These are phyloP conservation scores for Harringtonia aguacate DNA, from an alignment of 2,329 filamentous ascomycete genomes.

Conservation along the genomic window DNA sequence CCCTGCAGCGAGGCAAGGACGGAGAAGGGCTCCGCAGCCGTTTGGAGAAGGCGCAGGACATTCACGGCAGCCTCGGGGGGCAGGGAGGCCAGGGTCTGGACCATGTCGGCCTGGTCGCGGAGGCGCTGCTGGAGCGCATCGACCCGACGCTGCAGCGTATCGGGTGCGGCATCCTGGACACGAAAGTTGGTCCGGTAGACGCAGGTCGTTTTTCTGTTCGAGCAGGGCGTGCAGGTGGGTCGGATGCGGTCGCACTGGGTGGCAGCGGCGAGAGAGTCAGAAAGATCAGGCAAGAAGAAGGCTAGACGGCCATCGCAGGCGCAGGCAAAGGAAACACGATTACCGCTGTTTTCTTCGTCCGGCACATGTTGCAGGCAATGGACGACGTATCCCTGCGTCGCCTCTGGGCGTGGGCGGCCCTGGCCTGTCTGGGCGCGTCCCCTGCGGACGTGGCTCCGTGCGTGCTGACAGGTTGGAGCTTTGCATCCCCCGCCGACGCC, in stretches of 20 bases:
- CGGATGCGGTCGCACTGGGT: conserved; percentile 3
- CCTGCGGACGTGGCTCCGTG: no score
- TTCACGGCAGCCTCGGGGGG: background rate
- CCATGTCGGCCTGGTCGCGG: background rate
- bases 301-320: no score
- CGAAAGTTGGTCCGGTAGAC: conserved; percentile 5
- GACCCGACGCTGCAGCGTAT: background rate
- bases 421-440: background rate
- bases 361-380: conserved; percentile 8
- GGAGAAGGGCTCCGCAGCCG: background rate
- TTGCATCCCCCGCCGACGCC: background rate
- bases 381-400: conserved; percentile 4
- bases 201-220: conserved; percentile 1
- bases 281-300: background rate
- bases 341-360: conserved; percentile 5
- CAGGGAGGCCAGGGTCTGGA: background rate
- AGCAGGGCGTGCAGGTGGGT: conserved; percentile 5
- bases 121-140: background rate
- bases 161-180: background rate
- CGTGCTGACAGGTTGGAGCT: background rate
- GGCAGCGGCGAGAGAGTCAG: background rate
- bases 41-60: background rate
- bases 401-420: background rate
- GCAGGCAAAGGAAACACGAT: background rate
- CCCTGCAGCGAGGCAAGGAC: background rate